phyloP scores from a whole-genome alignment of 2,329 filamentous ascomycete species.

The Xylariales sp. region DNA sequence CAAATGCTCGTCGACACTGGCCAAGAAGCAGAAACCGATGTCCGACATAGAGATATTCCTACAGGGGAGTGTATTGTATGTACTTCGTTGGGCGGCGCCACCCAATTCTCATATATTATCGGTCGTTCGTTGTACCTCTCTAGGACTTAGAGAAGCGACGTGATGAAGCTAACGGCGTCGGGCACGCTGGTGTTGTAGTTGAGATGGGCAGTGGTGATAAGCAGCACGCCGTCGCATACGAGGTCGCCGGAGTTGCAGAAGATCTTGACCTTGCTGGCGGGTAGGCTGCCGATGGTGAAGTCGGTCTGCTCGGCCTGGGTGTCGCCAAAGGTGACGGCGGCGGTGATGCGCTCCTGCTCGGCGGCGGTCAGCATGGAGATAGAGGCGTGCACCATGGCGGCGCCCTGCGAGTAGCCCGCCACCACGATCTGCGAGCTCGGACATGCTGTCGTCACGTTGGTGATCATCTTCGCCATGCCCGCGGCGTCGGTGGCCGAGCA shows the following conservation, averaged over 20 bases:
- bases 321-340: conserved; percentile 31
- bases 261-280: conserved; percentile 29
- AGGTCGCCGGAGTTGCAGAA: conserved; percentile 35
- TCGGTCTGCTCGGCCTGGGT: conserved; percentile 29
- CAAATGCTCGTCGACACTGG: no score
- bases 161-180: not conserved
- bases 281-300: conserved; percentile 29
- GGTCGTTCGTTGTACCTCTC: no score
- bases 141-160: not conserved
- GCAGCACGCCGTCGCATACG: conserved; percentile 30
- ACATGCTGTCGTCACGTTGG: not conserved
- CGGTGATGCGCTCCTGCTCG: conserved; percentile 23
- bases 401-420: conserved; percentile 31
- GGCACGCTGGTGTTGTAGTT: conserved; percentile 22
- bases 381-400: conserved; percentile 31
- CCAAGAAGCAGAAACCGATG: no score
- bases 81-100: no score
- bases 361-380: conserved; percentile 21
- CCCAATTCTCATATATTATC: no score
- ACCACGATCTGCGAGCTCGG: conserved; percentile 18
- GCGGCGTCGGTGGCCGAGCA: conserved; percentile 19
- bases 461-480: conserved; percentile 7
- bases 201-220: conserved; percentile 28
- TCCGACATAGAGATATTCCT: no score
- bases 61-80: no score